Percentiles rank a stretch among this genome's conserved stretches.
These are phyloP conservation scores for Vitellaria paradoxa DNA, from an alignment of 179 eudicot genomes.

Conservation along the genomic window DNA sequence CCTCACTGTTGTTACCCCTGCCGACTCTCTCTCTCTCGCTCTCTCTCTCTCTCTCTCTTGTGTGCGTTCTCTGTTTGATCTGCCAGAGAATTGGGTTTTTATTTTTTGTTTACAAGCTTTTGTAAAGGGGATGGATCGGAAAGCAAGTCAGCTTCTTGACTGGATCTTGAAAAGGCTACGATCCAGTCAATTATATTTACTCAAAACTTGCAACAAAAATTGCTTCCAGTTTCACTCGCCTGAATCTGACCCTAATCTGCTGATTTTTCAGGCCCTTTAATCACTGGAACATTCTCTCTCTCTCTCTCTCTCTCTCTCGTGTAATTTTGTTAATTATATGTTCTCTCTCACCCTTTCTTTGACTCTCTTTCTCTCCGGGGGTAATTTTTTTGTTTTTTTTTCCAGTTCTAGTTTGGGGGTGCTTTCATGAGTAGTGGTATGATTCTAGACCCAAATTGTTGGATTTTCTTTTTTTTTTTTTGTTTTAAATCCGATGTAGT, in stretches of 20 bases:
- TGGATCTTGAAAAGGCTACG: conserved; percentile 25
- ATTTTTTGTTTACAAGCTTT: not conserved
- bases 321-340: too few relatives aligned
- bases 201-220: conserved; percentile 37
- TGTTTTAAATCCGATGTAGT: too few relatives aligned
- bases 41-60: not conserved
- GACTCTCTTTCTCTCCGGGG: not conserved
- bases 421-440: not conserved
- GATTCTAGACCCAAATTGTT: not conserved
- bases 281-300: conserved; percentile 29
- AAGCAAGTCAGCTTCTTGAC: conserved; percentile 58
- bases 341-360: not conserved
- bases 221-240: conserved; percentile 59
- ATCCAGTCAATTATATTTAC: conserved; percentile 33
- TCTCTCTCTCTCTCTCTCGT: too few relatives aligned
- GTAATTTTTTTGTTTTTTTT: too few relatives aligned
- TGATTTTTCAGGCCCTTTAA: conserved; percentile 56
- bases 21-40: not conserved
- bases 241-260: conserved; percentile 34
- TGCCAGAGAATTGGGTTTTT: not conserved
- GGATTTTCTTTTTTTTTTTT: not conserved
- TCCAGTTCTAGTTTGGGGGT: too few relatives aligned
- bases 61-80: not conserved
- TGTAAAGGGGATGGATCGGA: conserved; percentile 1
- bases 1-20: too few relatives aligned